Conservation (phyloP, 2,329 filamentous ascomycete species). For the Aschersonia sp. region DNA sequence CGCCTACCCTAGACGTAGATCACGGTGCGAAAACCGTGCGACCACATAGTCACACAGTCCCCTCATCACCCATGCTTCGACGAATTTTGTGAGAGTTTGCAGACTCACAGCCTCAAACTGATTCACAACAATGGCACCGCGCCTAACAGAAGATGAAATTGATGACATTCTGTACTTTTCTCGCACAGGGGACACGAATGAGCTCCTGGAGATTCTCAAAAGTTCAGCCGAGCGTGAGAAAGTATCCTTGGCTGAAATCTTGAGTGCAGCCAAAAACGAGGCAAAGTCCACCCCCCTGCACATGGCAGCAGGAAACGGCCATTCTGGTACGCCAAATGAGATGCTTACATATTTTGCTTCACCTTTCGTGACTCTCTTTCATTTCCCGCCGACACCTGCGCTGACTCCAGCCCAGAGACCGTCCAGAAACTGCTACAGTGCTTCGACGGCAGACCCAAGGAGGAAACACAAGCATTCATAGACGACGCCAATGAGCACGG, state of each 20-base stretch:
- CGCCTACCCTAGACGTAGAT: not conserved
- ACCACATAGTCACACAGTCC: slow-evolving; percentile 19
- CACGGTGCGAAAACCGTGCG: slow-evolving; percentile 23
- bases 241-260: slow-evolving; percentile 44
- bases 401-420: slow-evolving; percentile 20
- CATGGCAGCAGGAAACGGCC: slow-evolving; percentile 86
- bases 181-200: slow-evolving; percentile 59
- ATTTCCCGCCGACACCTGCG: not conserved
- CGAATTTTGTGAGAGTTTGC: slow-evolving; percentile 4
- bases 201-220: slow-evolving; percentile 46
- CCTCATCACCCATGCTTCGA: slow-evolving; percentile 12
- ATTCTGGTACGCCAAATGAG: slow-evolving; percentile 44
- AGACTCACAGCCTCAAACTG: slow-evolving; percentile 3
- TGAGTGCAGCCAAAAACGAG: slow-evolving; percentile 57
- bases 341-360: not conserved
- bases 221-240: slow-evolving; percentile 48
- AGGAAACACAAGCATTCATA: slow-evolving; percentile 37
- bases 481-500: slow-evolving; percentile 65
- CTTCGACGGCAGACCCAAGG: slow-evolving; percentile 24
- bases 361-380: not conserved
- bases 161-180: slow-evolving; percentile 87
- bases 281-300: slow-evolving; percentile 73
- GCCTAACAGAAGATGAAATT: slow-evolving; percentile 63
- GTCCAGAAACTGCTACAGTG: slow-evolving; percentile 27
- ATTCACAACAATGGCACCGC: slow-evolving; percentile 26